phyloP scores from a whole-genome alignment of 495 filamentous ascomycete genomes.

The Jackrogersella minutella region DNA sequence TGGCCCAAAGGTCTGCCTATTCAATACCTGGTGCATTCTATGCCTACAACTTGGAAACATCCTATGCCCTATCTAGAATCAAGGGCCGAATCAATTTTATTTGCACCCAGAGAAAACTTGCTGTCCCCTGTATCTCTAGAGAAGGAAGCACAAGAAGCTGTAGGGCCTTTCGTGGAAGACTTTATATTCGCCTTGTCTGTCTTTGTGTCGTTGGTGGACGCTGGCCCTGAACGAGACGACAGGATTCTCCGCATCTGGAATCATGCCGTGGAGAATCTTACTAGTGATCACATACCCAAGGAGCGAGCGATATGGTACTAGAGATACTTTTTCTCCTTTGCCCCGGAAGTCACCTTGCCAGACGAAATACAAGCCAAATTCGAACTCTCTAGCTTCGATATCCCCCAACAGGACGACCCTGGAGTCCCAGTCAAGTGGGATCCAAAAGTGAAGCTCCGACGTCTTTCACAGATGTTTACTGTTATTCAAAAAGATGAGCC shows the following conservation, averaged over 20 bases:
- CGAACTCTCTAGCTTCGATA: neutral
- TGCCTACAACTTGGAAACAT: constrained; percentile 16
- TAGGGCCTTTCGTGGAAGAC: constrained; percentile 31
- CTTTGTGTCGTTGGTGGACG: constrained; percentile 12
- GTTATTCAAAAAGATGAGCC: neutral
- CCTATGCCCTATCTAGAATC: constrained; percentile 24
- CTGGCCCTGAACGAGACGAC: neutral
- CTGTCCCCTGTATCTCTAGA: constrained; percentile 19
- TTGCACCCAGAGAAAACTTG: constrained; percentile 13
- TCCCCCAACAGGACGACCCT: constrained; percentile 3
- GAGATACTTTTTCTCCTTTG: constrained; percentile 4
- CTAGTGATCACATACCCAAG: constrained; percentile 11
- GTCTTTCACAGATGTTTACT: neutral
- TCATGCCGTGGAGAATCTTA: constrained; percentile 24
- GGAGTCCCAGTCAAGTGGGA: constrained; percentile 30
- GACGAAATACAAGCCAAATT: constrained; percentile 1
- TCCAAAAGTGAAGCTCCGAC: constrained; percentile 13
- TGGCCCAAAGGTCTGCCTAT: constrained; percentile 42
- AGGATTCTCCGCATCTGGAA: constrained; percentile 22
- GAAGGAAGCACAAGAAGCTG: constrained; percentile 10
- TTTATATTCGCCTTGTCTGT: constrained; percentile 29
- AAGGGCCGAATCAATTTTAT: constrained; percentile 30
- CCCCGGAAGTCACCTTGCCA: neutral
- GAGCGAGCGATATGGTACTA: constrained; percentile 32
- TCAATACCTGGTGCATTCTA: constrained; percentile 10